phyloP scores from a whole-genome alignment of 2,329 filamentous ascomycete species.

The Dendrostoma leiphaemia region DNA sequence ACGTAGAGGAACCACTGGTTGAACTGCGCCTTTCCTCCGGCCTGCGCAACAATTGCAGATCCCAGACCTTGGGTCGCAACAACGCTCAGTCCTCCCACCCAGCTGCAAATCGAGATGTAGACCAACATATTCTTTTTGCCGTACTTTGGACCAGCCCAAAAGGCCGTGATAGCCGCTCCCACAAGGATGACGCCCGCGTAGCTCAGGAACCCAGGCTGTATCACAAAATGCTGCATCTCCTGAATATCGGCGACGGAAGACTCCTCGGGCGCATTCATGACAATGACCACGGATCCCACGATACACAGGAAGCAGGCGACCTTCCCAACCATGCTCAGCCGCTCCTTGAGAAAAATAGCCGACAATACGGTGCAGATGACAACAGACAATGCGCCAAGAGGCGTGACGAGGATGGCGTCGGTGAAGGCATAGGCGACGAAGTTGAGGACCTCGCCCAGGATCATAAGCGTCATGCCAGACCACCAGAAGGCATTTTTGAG shows the following conservation, averaged over 20 bases:
- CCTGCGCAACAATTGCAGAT: constrained; percentile 85
- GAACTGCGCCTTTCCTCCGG: constrained; percentile 79
- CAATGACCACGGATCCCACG: constrained; percentile 88
- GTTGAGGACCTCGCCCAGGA: constrained; percentile 93
- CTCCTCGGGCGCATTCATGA: constrained; percentile 85
- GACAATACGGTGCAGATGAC: constrained; percentile 90
- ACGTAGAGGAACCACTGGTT: constrained; percentile 98
- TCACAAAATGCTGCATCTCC: constrained; percentile 85
- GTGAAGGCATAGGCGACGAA: constrained; percentile 97
- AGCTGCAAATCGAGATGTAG: constrained; percentile 93
- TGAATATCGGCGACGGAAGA: constrained; percentile 85
- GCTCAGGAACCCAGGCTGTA: constrained; percentile 79
- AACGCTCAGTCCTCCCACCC: constrained; percentile 90
- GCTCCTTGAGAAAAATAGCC: constrained; percentile 93
- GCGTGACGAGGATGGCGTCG: constrained; percentile 50
- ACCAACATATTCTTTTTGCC: constrained; percentile 98
- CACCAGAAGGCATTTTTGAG: constrained; percentile 96
- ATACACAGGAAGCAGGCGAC: constrained; percentile 96
- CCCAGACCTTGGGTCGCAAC: constrained; percentile 93
- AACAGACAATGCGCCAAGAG: constrained; percentile 63
- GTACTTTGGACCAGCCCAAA: constrained; percentile 82
- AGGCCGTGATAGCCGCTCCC: constrained; percentile 67
- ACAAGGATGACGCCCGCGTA: constrained; percentile 83
- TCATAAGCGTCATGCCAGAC: constrained; percentile 95
- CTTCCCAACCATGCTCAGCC: constrained; percentile 92